Evolutionary conservation across 148 eudicot species (phyloP).

Genomic region (Nepenthes gracilis): DNA sequence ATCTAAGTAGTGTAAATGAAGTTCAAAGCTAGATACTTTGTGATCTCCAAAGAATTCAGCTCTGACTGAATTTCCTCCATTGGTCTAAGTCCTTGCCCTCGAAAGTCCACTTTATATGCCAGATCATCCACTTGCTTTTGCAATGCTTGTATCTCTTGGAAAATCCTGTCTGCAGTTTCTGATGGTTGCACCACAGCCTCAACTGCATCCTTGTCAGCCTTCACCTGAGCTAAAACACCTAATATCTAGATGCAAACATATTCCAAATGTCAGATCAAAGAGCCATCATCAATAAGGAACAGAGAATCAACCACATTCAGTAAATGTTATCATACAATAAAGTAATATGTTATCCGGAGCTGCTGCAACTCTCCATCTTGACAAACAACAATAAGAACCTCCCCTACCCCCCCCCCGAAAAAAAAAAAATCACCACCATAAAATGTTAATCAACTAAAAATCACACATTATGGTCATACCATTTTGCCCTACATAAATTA

Average conservation of each 20-base stretch:
- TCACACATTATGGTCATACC: too few relatives aligned
- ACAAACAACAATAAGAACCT: too few relatives aligned
- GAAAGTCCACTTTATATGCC: conserved; percentile 48
- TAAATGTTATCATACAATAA: background rate
- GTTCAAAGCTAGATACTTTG: conserved; percentile 28
- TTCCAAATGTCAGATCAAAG: conserved; percentile 5
- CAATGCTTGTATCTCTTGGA: conserved; percentile 45
- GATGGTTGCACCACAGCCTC: conserved; percentile 65
- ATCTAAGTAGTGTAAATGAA: background rate
- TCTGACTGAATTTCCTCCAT: conserved; percentile 57
- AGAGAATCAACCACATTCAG: background rate
- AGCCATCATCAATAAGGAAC: background rate
- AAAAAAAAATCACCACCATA: too few relatives aligned
- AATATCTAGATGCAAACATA: conserved; percentile 40
- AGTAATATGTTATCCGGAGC: too few relatives aligned
- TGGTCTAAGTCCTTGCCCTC: conserved; percentile 48
- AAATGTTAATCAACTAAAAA: too few relatives aligned
- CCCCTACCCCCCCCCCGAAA: too few relatives aligned
- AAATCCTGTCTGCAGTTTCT: conserved; percentile 60
- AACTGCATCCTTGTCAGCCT: conserved; percentile 74
- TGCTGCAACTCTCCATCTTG: too few relatives aligned
- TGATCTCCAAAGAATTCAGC: conserved; percentile 41
- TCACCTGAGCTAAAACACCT: conserved; percentile 79
- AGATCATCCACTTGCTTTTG: conserved; percentile 51
- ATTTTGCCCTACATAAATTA: too few relatives aligned